Evolutionary conservation across 2,329 filamentous ascomycete genomes (phyloP), one percentile per base, ranked within the genome.

Genomic region (Xylariaceae sp.): DNA sequence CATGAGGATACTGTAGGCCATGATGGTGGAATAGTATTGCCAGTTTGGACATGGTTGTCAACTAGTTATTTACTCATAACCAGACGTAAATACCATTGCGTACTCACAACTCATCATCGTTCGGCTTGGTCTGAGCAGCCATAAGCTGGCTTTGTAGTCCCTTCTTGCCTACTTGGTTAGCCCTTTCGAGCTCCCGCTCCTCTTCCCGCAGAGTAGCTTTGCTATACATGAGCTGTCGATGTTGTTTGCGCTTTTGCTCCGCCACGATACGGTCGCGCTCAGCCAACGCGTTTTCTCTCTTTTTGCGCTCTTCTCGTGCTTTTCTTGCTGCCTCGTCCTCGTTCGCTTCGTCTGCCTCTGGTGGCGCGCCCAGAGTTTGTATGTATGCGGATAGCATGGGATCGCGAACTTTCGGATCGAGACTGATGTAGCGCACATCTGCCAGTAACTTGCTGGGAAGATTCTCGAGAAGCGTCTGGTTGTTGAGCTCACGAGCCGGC

Each of bases 381-480:
- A 92, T 83, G 67, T 86, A 88, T 2, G 83, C 82, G 68, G 85
- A 82, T 5, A 92, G 74, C 4, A 93, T 74, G 1, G 81, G 75
- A 64, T 92, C 86, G 15, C 90, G 80, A 0, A 81, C 77, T 45
- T 78, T 74, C 0, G 82, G 72, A 30, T 87, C 82, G 0, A 92
- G 76, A 3, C 85, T 86, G 39, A 90, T 84, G 71, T 85, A 93
- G 50, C 88, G 82, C 42, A 90, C 72, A 69, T 93, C 89, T 13
- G 80, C 77, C 1, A 89, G 76, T 0, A 93, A 70, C 18, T 82
- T 73, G 1, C 82, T 72, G 1, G 89, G 89, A 8, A 93, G 76
- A 13, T 79, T 77, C 4, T 80, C 78, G 1, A 82, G 69, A 0
- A 77, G 75, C 0, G 86, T 86, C 52, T 79, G 75, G 62, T 80